A percentile compares a stretch with the other conserved stretches of the same genome.
Evolutionary conservation across 306 rosid species (phyloP).

Genomic region (Fagus sylvatica): DNA sequence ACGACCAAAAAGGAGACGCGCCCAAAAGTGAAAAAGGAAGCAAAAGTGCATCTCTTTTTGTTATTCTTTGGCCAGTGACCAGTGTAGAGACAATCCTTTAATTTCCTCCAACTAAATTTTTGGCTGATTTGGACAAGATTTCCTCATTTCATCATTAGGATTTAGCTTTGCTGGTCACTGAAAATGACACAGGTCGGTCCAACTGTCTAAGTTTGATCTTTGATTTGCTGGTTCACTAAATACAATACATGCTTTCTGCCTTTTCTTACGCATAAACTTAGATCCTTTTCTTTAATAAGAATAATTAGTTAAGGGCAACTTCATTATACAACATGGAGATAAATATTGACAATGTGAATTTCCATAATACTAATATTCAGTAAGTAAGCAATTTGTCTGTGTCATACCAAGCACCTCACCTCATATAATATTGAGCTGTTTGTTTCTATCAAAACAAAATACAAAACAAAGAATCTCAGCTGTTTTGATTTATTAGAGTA

Average conservation of each 20-base stretch:
- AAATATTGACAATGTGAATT: too few relatives aligned
- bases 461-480: too few relatives aligned
- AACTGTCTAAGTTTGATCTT: background rate
- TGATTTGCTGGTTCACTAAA: constrained; percentile 2
- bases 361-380: too few relatives aligned
- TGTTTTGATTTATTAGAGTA: too few relatives aligned
- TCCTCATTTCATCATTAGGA: constrained; percentile 15
- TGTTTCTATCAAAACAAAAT: too few relatives aligned
- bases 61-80: constrained; percentile 26
- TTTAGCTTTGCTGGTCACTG: constrained; percentile 10
- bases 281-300: background rate
- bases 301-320: too few relatives aligned
- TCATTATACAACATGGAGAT: too few relatives aligned
- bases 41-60: constrained; percentile 45
- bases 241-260: constrained; percentile 17
- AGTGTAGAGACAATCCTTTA: constrained; percentile 29
- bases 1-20: constrained; percentile 31
- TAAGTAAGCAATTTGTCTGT: too few relatives aligned
- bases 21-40: constrained; percentile 35
- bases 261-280: constrained; percentile 1
- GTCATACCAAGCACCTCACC: too few relatives aligned
- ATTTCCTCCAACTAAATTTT: constrained; percentile 4
- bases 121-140: constrained; percentile 21
- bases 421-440: too few relatives aligned
- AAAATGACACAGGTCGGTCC: background rate